Conservation (phyloP, 1,139 yeast genomes). For the Hansenula lynferdii region DNA sequence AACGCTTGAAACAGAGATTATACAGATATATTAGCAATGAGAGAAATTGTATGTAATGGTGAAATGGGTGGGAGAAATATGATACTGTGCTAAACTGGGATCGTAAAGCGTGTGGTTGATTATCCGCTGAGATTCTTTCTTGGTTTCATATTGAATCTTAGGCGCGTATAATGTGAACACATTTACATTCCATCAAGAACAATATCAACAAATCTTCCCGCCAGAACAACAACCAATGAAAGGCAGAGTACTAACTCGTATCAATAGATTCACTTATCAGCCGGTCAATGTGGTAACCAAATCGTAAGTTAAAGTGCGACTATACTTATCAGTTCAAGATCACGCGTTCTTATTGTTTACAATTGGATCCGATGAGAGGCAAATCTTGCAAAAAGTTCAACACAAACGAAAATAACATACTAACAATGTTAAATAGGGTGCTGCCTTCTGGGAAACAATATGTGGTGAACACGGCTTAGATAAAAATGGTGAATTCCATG, state of each 20-base stretch:
- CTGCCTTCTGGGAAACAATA: conserved; percentile 97
- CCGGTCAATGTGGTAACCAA: conserved; percentile 99
- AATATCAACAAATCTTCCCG: neutral
- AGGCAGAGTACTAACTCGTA: neutral
- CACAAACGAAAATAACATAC: conserved; percentile 15
- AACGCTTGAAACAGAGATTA: neutral
- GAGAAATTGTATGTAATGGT: conserved; percentile 2
- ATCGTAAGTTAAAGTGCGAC: conserved; percentile 67
- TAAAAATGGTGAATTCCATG: conserved; percentile 71
- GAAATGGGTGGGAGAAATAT: neutral
- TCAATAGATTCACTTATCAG: conserved; percentile 83
- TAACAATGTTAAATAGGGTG: conserved; percentile 52
- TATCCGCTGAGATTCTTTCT: neutral
- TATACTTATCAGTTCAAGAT: too few relatives aligned
- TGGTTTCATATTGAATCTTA: neutral
- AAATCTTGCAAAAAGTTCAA: neutral
- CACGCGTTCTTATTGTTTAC: conserved; percentile 1
- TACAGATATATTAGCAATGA: neutral
- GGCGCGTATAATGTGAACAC: neutral
- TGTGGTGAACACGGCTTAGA: conserved; percentile 97
- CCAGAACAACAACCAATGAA: neutral
- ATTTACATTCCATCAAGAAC: conserved; percentile 1
- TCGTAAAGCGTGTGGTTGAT: too few relatives aligned
- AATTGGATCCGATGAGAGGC: neutral
- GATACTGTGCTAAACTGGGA: too few relatives aligned